These are phyloP conservation scores for Cystobasidium tubakii DNA, from an alignment of 768 basidiomycete genomes.

Conservation along the genomic window DNA sequence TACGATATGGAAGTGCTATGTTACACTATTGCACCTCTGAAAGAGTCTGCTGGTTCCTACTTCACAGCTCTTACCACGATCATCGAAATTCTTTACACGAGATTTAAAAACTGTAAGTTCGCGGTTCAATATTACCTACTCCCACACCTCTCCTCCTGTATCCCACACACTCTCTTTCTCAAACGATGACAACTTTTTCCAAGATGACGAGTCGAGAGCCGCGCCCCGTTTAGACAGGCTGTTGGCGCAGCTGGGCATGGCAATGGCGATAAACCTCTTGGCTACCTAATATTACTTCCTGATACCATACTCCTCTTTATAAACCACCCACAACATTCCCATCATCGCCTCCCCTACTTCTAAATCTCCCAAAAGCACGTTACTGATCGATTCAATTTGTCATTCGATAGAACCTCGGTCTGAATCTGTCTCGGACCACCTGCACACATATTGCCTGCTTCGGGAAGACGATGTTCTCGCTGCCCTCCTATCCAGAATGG, in stretches of 20 bases:
- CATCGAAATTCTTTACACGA: not conserved
- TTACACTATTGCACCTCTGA: not conserved
- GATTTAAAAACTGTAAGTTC: not conserved
- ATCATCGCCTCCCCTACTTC: not conserved
- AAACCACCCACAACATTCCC: not conserved
- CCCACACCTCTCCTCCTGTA: not conserved
- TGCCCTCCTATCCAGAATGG: too few species aligned
- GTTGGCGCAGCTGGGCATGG: constrained; percentile 30
- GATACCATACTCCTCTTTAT: not conserved
- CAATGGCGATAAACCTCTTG: constrained; percentile 33
- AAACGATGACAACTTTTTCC: constrained; percentile 21
- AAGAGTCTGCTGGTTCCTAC: not conserved
- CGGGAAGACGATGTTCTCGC: too few species aligned
- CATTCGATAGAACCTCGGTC: too few species aligned
- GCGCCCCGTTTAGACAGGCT: constrained; percentile 15
- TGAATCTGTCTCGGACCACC: too few species aligned
- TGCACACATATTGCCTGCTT: too few species aligned
- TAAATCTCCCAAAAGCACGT: not conserved
- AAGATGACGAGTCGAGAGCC: constrained; percentile 33
- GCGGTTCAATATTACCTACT: not conserved
- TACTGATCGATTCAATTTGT: too few species aligned
- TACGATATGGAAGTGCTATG: not conserved
- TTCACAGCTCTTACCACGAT: not conserved
- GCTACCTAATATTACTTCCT: constrained; percentile 29
- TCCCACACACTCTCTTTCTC: not conserved